A percentile compares a stretch with the other conserved stretches of the same genome.
These are phyloP conservation scores for Termitomyces sp. DNA, from an alignment of 768 basidiomycete species.

Conservation along the genomic window DNA sequence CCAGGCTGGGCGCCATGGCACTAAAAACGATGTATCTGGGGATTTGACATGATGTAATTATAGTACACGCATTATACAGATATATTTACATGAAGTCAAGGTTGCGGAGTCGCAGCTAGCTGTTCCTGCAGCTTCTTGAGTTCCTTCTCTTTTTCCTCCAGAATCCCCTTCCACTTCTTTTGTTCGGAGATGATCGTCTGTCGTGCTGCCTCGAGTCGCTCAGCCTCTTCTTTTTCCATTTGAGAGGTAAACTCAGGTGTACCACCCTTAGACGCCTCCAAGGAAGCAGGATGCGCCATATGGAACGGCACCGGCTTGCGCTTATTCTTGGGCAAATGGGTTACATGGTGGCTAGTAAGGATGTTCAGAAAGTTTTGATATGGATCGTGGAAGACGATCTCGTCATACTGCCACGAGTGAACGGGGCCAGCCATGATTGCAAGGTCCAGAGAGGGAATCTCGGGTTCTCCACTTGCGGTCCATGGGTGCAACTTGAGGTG, in stretches of 20 bases:
- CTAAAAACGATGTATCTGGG: conserved; percentile 22
- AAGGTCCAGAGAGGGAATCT: conserved; percentile 61
- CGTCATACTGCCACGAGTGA: conserved; percentile 98
- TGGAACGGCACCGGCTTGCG: conserved; percentile 69
- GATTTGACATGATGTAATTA: conserved; percentile 1
- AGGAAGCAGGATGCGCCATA: conserved; percentile 50
- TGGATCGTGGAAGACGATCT: conserved; percentile 94
- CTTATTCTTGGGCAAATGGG: conserved; percentile 62
- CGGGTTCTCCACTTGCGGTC: conserved; percentile 58
- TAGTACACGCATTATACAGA: conserved; percentile 6
- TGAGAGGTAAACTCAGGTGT: conserved; percentile 78
- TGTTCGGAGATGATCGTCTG: conserved; percentile 70
- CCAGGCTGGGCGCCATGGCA: conserved; percentile 87
- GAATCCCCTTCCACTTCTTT: conserved; percentile 57
- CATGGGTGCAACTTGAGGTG: conserved; percentile 95
- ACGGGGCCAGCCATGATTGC: conserved; percentile 73
- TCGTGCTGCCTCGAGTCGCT: conserved; percentile 71
- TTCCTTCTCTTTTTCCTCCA: conserved; percentile 84
- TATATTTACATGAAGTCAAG: conserved; percentile 2
- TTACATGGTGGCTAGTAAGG: conserved; percentile 79
- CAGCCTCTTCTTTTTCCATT: conserved; percentile 87
- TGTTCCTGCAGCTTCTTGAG: conserved; percentile 63
- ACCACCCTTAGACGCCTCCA: conserved; percentile 63
- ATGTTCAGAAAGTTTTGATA: conserved; percentile 80
- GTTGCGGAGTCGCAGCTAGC: conserved; percentile 23